Conservation (phyloP, 768 basidiomycete genomes). For the Russula olivacea region DNA sequence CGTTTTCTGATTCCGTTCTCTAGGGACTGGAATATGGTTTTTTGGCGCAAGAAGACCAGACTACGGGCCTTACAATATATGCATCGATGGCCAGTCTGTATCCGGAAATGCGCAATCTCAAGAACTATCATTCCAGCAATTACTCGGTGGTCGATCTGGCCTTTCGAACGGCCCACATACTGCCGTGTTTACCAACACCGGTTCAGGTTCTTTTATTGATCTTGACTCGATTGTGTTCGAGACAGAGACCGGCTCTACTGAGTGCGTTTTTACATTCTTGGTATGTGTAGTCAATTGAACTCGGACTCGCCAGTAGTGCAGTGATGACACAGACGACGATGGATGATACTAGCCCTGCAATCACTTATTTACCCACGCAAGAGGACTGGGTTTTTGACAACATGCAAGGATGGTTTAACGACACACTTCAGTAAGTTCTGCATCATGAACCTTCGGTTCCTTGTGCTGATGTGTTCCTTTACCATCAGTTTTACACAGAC, state of each 20-base stretch:
- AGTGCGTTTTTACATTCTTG: slow-evolving; percentile 31
- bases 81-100: slow-evolving; percentile 35
- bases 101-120: slow-evolving; percentile 34
- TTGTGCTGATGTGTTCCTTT: slow-evolving; percentile 2
- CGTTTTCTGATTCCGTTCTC: neutral
- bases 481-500: slow-evolving; percentile 37
- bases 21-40: slow-evolving; percentile 44
- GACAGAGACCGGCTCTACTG: slow-evolving; percentile 35
- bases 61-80: slow-evolving; percentile 4
- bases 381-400: slow-evolving; percentile 36
- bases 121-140: slow-evolving; percentile 32
- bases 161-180: slow-evolving; percentile 44
- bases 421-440: slow-evolving; percentile 41
- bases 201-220: slow-evolving; percentile 39
- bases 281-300: slow-evolving; percentile 28
- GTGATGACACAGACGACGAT: slow-evolving; percentile 30
- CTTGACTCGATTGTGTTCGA: slow-evolving; percentile 46
- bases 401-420: slow-evolving; percentile 32
- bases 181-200: slow-evolving; percentile 43
- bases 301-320: slow-evolving; percentile 43
- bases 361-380: slow-evolving; percentile 37
- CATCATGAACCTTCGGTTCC: neutral
- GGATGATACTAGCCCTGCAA: slow-evolving; percentile 37
- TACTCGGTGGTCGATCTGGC: slow-evolving; percentile 41
- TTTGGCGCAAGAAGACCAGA: slow-evolving; percentile 26